Base-by-base conservation (phyloP, 257 asterid species). In the Plantago elongata region DNA sequence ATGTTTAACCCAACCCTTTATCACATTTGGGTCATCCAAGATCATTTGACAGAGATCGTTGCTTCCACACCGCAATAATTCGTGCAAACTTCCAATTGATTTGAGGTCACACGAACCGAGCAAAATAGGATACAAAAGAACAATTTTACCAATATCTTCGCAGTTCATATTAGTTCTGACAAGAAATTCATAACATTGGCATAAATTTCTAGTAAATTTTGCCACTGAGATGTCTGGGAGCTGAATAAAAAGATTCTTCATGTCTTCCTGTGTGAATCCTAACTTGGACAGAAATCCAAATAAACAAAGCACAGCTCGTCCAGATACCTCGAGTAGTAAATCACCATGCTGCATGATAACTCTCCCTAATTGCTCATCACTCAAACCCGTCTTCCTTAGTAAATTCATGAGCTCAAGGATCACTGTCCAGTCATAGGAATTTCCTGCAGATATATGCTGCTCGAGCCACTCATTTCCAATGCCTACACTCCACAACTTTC, bases 21-120 rank as follows among this genome's bases (percentile, higher is more conserved):
- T 51, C 54, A 79, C 61, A 5, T 60, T 58, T 11, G 88, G 88
- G 49, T 79, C 67, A 48, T 77, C 72, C 76, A 54, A 63, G 57
- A 82, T 71, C 45, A 72, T 50, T 65, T 73, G 63, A 67, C 85
- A 47, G 12, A 74, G 72, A 54, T 75, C 60, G 18, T 74, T 71
- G 57, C 72, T 82, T 58, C 76, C 79, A 5, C 70, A 43, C 52
- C 54, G 59, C 59, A 82, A 62, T 47, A 37, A 38, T 44, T 68
- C 8, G 2, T 67, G 63, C 60, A 79, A 34, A 54, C 70, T 77
- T 9, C 54, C 49, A 38, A 55, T 65, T 57, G 61, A 74, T 80
- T 77, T 82, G 61, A 79, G 46, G 50, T 54, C 52, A 70, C 85
- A 74, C 5, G 83, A 82, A 47, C 88, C 83, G 34, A 82, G 79